Base-by-base conservation (phyloP, 257 asterid species). In the Capsicum chinense region DNA sequence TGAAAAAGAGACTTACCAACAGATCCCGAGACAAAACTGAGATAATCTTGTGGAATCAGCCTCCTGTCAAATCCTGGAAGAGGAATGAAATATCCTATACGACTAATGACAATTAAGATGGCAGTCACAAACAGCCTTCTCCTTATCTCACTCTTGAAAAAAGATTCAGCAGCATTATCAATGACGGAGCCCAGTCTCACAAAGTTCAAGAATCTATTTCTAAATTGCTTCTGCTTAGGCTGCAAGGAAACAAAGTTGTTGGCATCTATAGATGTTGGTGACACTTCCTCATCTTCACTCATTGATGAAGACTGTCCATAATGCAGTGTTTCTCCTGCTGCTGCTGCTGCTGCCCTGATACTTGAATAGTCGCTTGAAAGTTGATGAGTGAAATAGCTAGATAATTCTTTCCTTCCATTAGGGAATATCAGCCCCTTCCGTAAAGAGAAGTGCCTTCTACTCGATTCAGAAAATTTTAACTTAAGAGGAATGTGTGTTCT, bases 61-160 rank as follows among this genome's bases (percentile, higher is more conserved):
- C 96, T 91, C 90, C 99, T 88, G 88, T 96, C 99, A 70, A 92
- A 96, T 78, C 99, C 99, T 17, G 99, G 98, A 48, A 96, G 88
- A 54, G 98, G 99, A 85, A 96, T 92, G 84, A 94, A 96, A 87
- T 94, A 94, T 7, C 99, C 98, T 56, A 94, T 85, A 73, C 99
- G 98, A 85, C 99, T 96, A 37, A 93, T 83, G 44, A 93, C 88
- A 68, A 96, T 83, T 85, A 96, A 88, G 16, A 90, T 87, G 85
- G 95, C 97, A 42, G 99, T 96, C 89, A 94, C 90, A 90, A 93
- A 94, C 85, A 96, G 89, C 93, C 99, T 91, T 87, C 97, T 91
- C 15, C 99, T 90, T 86, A 96, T 96, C 90, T 96, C 98, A 87
- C 99, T 96, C 93, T 94, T 96, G 92, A 96, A 96, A 90, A 96